Percentiles rank a stretch among this genome's conserved stretches.
Evolutionary conservation across 352 stramenopile species (phyloP).

Genomic region (Globisporangium nodosum): DNA sequence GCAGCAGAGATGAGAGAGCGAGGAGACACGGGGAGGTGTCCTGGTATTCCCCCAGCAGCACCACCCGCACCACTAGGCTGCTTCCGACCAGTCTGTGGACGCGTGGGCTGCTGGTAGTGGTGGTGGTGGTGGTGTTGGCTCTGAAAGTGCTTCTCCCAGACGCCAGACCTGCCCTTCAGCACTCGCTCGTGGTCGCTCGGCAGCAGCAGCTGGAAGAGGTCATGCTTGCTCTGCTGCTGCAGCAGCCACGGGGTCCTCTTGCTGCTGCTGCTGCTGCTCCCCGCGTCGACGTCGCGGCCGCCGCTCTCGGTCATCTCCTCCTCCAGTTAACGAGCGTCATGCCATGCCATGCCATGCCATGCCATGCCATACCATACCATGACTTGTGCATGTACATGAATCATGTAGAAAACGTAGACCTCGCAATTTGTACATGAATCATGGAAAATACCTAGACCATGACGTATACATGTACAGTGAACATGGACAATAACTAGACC

Average conservation of each 20-base stretch:
- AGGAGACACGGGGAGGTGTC: conserved; percentile 1
- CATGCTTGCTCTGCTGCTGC: conserved; percentile 5
- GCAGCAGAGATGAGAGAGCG: neutral
- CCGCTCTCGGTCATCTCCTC: neutral
- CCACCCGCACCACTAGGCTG: neutral
- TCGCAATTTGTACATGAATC: too few species aligned
- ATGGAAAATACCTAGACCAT: too few species aligned
- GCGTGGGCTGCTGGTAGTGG: conserved; percentile 1
- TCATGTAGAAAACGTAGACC: too few species aligned
- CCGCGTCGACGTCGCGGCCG: too few species aligned
- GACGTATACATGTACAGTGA: too few species aligned
- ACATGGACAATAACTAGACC: too few species aligned
- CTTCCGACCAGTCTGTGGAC: conserved; percentile 10
- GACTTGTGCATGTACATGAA: too few species aligned
- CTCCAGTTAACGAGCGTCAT: too few species aligned
- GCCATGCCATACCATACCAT: too few species aligned
- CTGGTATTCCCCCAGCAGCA: too few species aligned
- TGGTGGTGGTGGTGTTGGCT: conserved; percentile 1
- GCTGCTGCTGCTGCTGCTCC: too few species aligned
- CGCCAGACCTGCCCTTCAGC: conserved; percentile 19
- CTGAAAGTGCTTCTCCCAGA: conserved; percentile 31
- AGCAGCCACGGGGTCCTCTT: neutral
- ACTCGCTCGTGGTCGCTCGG: conserved; percentile 25
- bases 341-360: too few species aligned
- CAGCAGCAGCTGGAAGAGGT: conserved; percentile 33